Evolutionary conservation across 768 basidiomycete species (phyloP).

Genomic region (Coprinopsis cinerea): DNA sequence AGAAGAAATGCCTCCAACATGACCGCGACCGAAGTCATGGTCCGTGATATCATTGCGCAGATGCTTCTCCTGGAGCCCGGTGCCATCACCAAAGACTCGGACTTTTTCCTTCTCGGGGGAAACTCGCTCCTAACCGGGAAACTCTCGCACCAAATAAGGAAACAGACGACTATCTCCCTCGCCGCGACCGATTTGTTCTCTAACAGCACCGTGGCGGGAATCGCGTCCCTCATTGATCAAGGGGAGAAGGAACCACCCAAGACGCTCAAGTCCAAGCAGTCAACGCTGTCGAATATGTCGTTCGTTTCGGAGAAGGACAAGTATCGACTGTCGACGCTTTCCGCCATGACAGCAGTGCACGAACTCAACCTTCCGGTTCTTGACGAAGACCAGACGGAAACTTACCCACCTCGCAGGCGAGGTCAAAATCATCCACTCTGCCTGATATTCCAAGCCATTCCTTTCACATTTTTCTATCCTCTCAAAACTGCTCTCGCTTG

Average conservation of each 20-base stretch:
- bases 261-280: neutral
- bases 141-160: slow-evolving; percentile 35
- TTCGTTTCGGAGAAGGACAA: slow-evolving; percentile 10
- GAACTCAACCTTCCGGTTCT: slow-evolving; percentile 18
- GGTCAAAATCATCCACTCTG: slow-evolving; percentile 32
- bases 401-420: slow-evolving; percentile 10
- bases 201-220: slow-evolving; percentile 35
- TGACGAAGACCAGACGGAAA: slow-evolving; percentile 15
- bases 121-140: slow-evolving; percentile 42
- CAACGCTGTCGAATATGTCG: neutral
- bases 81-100: slow-evolving; percentile 27
- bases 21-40: slow-evolving; percentile 24
- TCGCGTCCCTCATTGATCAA: slow-evolving; percentile 31
- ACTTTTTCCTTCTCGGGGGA: slow-evolving; percentile 41
- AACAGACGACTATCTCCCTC: slow-evolving; percentile 30
- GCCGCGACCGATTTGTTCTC: slow-evolving; percentile 35
- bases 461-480: slow-evolving; percentile 39
- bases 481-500: slow-evolving; percentile 38
- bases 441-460: slow-evolving; percentile 36
- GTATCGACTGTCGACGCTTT: slow-evolving; percentile 9
- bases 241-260: slow-evolving; percentile 16
- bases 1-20: slow-evolving; percentile 22
- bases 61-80: slow-evolving; percentile 25
- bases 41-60: slow-evolving; percentile 32
- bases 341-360: slow-evolving; percentile 19